phyloP scores from a whole-genome alignment of 345 rosid species.

The Gossypium mustelinum region DNA sequence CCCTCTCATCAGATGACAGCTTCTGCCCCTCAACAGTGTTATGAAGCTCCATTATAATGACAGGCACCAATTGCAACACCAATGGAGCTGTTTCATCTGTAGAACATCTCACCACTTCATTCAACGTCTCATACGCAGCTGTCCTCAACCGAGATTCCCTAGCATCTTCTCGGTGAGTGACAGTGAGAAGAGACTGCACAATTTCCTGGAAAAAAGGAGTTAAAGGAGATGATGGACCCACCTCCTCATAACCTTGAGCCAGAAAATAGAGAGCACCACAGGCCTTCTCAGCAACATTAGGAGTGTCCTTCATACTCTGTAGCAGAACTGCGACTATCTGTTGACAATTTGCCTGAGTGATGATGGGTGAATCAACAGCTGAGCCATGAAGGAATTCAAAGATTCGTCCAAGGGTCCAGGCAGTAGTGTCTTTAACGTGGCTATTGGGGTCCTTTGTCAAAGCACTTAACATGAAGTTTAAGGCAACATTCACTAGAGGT shows the following conservation, averaged over 20 bases:
- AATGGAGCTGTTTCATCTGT: slow-evolving; percentile 63
- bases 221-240: slow-evolving; percentile 48
- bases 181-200: slow-evolving; percentile 64
- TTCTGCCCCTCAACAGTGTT: slow-evolving; percentile 63
- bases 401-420: slow-evolving; percentile 74
- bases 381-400: slow-evolving; percentile 78
- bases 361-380: slow-evolving; percentile 51
- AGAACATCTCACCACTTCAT: slow-evolving; percentile 73
- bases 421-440: slow-evolving; percentile 52
- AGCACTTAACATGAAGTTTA: slow-evolving; percentile 62
- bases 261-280: slow-evolving; percentile 20
- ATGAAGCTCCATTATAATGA: slow-evolving; percentile 66
- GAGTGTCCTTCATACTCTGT: slow-evolving; percentile 61
- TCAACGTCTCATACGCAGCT: slow-evolving; percentile 67
- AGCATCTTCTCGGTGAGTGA: slow-evolving; percentile 72
- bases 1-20: slow-evolving; percentile 54
- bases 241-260: slow-evolving; percentile 62
- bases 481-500: slow-evolving; percentile 46
- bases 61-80: slow-evolving; percentile 62
- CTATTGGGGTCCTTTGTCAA: slow-evolving; percentile 41
- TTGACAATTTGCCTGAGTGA: slow-evolving; percentile 70
- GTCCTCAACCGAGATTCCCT: slow-evolving; percentile 66
- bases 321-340: slow-evolving; percentile 65
- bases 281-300: slow-evolving; percentile 20
- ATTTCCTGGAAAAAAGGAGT: slow-evolving; percentile 76